Evolutionary conservation across 2,329 filamentous ascomycete species (phyloP).

Genomic region (Stagonosporopsis chrysanthemi): DNA sequence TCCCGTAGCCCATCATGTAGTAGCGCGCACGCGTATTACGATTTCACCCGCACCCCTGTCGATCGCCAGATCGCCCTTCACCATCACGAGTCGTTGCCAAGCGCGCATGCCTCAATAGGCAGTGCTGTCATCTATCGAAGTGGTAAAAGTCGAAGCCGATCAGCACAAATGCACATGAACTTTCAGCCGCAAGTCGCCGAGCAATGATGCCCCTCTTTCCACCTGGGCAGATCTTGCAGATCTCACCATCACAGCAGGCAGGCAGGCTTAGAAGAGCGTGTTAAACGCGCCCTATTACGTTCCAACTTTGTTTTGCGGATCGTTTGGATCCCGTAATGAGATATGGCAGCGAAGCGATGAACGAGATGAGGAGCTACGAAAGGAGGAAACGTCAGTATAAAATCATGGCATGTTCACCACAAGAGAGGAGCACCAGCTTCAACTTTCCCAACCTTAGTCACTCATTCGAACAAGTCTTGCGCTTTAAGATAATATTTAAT

Average conservation of each 20-base stretch:
- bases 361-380: slow-evolving; percentile 8
- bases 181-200: slow-evolving; percentile 5
- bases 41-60: slow-evolving; percentile 16
- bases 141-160: background rate
- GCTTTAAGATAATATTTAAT: slow-evolving; percentile 9
- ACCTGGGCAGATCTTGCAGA: slow-evolving; percentile 5
- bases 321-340: background rate
- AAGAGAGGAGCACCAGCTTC: slow-evolving; percentile 4
- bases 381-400: slow-evolving; percentile 9
- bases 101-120: background rate
- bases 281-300: background rate
- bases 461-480: slow-evolving; percentile 6
- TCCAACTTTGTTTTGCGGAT: background rate
- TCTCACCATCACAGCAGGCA: slow-evolving; percentile 2
- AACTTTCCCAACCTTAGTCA: slow-evolving; percentile 15
- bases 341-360: background rate
- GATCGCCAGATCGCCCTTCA: slow-evolving; percentile 12
- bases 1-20: background rate
- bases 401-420: background rate
- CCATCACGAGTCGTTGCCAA: background rate
- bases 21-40: slow-evolving; percentile 2
- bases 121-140: background rate
- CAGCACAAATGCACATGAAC: background rate
- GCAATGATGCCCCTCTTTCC: background rate
- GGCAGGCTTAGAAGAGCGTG: background rate